phyloP scores from a whole-genome alignment of 129 eudicot genomes.

The Cynara cardunculus region DNA sequence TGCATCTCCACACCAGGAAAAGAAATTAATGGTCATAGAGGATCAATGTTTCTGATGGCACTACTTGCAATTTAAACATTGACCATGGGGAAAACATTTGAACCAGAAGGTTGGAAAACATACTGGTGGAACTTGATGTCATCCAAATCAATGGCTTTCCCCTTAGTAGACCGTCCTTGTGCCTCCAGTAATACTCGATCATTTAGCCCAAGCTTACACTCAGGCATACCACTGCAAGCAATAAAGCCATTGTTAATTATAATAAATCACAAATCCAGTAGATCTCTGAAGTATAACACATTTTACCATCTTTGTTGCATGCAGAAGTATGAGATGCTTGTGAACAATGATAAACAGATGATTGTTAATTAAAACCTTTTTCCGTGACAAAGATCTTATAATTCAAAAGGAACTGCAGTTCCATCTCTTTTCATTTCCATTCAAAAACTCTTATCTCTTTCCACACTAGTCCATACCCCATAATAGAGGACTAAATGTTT shows the following conservation, averaged over 20 bases:
- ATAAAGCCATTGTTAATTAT: not conserved
- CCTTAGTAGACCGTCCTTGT: conserved; percentile 85
- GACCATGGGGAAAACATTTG: not conserved
- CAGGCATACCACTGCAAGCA: conserved; percentile 96
- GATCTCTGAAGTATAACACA: not conserved
- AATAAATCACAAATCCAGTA: not conserved
- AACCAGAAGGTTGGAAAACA: conserved; percentile 18
- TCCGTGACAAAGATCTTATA: not conserved
- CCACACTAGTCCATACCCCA: not conserved
- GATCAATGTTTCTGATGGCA: not conserved
- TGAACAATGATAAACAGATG: too few species aligned
- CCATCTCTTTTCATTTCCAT: not conserved
- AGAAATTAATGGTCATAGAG: not conserved
- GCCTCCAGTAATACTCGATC: conserved; percentile 94
- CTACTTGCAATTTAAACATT: not conserved
- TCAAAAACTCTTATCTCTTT: not conserved
- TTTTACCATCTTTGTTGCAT: not conserved
- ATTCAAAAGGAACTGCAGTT: not conserved
- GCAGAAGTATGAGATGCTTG: not conserved
- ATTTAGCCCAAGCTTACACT: conserved; percentile 94
- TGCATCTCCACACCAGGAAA: not conserved
- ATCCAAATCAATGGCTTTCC: conserved; percentile 93
- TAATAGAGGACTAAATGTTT: not conserved
- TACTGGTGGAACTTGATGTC: conserved; percentile 97
- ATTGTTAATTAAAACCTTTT: too few species aligned